phyloP scores from a whole-genome alignment of 2,329 filamentous ascomycete genomes.

The Alternaria arborescens region DNA sequence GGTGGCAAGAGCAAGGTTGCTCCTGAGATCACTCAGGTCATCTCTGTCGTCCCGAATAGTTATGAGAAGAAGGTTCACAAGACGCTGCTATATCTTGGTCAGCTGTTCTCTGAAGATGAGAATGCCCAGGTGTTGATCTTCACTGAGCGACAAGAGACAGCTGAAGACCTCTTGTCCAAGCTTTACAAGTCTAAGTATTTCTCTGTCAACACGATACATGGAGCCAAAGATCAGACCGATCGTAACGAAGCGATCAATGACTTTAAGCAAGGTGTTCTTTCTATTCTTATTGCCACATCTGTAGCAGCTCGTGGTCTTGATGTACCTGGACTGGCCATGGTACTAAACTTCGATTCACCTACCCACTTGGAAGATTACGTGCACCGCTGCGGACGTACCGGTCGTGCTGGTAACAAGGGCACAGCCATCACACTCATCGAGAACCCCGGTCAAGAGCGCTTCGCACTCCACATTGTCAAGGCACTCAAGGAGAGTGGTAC shows the following conservation, averaged over 20 bases:
- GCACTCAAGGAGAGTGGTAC: slow-evolving; percentile 93
- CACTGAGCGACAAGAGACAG: slow-evolving; percentile 87
- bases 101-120: slow-evolving; percentile 85
- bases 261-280: slow-evolving; percentile 75
- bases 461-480: slow-evolving; percentile 85
- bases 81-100: slow-evolving; percentile 84
- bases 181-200: slow-evolving; percentile 42
- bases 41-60: slow-evolving; percentile 69
- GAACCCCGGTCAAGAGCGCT: slow-evolving; percentile 89
- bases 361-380: slow-evolving; percentile 98
- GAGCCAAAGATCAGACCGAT: slow-evolving; percentile 70
- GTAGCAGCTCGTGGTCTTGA: slow-evolving; percentile 94
- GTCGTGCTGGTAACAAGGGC: slow-evolving; percentile 91
- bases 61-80: slow-evolving; percentile 84
- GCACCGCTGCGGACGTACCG: slow-evolving; percentile 90
- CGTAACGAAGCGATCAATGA: slow-evolving; percentile 47
- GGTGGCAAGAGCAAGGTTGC: slow-evolving; percentile 79
- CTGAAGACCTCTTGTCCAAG: slow-evolving; percentile 45
- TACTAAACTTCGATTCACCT: slow-evolving; percentile 93
- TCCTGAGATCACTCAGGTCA: slow-evolving; percentile 84
- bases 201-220: slow-evolving; percentile 74
- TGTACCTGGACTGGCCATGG: slow-evolving; percentile 93
- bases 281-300: slow-evolving; percentile 91
- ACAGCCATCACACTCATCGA: slow-evolving; percentile 96
- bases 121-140: slow-evolving; percentile 91